Evolutionary conservation across 1,284 basidiomycete species (phyloP).

Genomic region (Sanghuangporus sanghuang): DNA sequence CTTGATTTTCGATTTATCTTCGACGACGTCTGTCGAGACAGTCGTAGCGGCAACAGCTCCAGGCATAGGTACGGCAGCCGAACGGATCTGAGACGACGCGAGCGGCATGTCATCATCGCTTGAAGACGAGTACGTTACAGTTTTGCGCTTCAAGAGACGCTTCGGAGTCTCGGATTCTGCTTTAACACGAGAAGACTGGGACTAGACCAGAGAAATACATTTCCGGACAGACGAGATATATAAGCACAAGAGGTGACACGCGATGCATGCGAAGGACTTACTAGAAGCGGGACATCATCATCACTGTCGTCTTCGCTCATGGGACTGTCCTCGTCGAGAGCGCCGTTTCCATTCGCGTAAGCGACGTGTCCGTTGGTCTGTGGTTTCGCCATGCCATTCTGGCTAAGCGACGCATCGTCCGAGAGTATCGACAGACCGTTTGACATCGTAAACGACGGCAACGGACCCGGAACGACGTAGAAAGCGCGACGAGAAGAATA

Average conservation of each 20-base stretch:
- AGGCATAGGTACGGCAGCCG: constrained; percentile 38
- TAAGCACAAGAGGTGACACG: background rate
- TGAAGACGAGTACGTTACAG: constrained; percentile 44
- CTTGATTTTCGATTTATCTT: constrained; percentile 38
- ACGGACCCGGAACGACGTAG: background rate
- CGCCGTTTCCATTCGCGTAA: constrained; percentile 16
- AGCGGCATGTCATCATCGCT: constrained; percentile 71
- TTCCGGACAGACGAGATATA: constrained; percentile 15
- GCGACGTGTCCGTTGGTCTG: constrained; percentile 17
- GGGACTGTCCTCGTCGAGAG: constrained; percentile 36
- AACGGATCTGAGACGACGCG: constrained; percentile 42
- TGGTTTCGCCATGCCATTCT: background rate
- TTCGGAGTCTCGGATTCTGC: constrained; percentile 42
- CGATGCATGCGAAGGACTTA: constrained; percentile 31
- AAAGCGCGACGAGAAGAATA: constrained; percentile 14
- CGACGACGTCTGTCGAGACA: constrained; percentile 26
- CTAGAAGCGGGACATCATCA: constrained; percentile 62
- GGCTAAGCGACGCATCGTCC: constrained; percentile 44
- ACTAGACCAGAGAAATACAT: constrained; percentile 35
- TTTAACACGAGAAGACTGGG: constrained; percentile 37
- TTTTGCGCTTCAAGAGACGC: constrained; percentile 53
- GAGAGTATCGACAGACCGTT: constrained; percentile 45
- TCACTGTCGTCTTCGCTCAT: constrained; percentile 58
- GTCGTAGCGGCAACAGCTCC: constrained; percentile 37
- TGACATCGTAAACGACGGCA: constrained; percentile 32